Base-by-base conservation (phyloP, 164 flowering plant genomes). In the Vitis cinerea region DNA sequence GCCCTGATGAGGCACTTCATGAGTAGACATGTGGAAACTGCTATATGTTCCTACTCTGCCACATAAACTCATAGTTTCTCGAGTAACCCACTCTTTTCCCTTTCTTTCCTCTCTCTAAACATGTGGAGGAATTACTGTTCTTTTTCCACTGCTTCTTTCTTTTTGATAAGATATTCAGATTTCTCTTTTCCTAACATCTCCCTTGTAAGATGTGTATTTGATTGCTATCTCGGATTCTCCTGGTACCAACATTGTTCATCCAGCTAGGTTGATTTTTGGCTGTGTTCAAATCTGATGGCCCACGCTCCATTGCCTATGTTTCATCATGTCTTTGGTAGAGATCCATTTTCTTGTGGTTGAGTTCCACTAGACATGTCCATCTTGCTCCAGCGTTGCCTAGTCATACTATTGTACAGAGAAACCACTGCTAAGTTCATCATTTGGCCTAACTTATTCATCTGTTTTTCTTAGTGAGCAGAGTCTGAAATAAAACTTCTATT, bases 1-100 rank as follows among this genome's bases (percentile, higher is more conserved):
- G 17, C 37, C 71, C 76, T 60, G 66, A 77, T 13, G 76, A 57
- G 66, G 73, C 29, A 16, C 72, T 65, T 72, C 75, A 67, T 67
- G 62, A 73, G 53, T 57, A 17, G 59, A 67, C 64, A 37, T 54
- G 59, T 44, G 15, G 11, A 67, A 53, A 60, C 61, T 54, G 61
- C 52, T 52, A 49, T 30, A 13, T 7, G 8, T 59, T 59, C 17
- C 16, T 52, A 10, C 15, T 51, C 1, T 50, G 11, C 14, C 19
- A 49, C 55, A 44, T 11, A 16, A 44, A n/a, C 48, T n/a, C n/a
- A n/a, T 14, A 23, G 27, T 62, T 48, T 62, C 10, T 12, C 53
- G 0, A 3, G 47, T 3, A n/a, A 16, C 15, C 50, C 48, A 10
- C 13, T 23, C 27, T 23, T 23, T 23, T 23, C 27, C 29, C 6